A percentile compares a stretch with the other conserved stretches of the same genome.
These are phyloP conservation scores for Globisporangium recalcitrans DNA, from an alignment of 352 stramenopile species.

Conservation along the genomic window DNA sequence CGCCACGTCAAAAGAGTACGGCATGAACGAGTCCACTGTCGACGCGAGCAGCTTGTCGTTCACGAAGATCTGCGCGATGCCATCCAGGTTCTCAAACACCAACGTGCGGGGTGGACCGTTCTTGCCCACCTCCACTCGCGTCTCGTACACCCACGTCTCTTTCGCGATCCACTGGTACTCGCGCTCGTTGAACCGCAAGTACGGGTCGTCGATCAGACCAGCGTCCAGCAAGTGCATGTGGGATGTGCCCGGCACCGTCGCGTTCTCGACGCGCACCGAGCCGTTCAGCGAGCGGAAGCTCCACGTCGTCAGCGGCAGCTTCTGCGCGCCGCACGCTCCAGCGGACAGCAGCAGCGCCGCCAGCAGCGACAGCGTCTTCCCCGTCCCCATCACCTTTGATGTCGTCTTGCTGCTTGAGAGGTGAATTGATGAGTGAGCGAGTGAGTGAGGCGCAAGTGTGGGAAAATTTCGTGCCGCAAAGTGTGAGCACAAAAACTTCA, in stretches of 20 bases:
- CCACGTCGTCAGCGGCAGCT: conserved; percentile 40
- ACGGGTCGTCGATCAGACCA: conserved; percentile 58
- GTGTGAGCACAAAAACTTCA: conserved; percentile 2
- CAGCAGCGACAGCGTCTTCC: neutral
- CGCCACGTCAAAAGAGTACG: conserved; percentile 43
- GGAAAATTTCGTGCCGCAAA: neutral
- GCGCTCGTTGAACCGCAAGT: conserved; percentile 70
- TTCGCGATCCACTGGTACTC: conserved; percentile 57
- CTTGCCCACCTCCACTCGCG: conserved; percentile 26
- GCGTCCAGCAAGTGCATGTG: conserved; percentile 66
- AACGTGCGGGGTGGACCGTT: conserved; percentile 18
- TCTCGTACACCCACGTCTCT: conserved; percentile 77
- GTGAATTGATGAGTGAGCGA: conserved; percentile 3
- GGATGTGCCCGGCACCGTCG: conserved; percentile 55
- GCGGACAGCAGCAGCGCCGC: conserved; percentile 10
- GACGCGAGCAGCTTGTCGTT: conserved; percentile 48
- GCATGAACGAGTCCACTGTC: conserved; percentile 63
- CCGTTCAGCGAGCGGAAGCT: conserved; percentile 48
- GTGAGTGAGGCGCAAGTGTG: neutral
- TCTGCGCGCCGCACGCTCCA: conserved; percentile 4
- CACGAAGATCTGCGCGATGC: conserved; percentile 55
- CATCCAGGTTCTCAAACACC: conserved; percentile 68
- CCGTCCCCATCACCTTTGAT: neutral
- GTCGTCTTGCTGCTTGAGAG: neutral
- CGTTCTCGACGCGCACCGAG: conserved; percentile 48